Conservation (phyloP, 441 rosid genomes). For the Populus tomentosa region DNA sequence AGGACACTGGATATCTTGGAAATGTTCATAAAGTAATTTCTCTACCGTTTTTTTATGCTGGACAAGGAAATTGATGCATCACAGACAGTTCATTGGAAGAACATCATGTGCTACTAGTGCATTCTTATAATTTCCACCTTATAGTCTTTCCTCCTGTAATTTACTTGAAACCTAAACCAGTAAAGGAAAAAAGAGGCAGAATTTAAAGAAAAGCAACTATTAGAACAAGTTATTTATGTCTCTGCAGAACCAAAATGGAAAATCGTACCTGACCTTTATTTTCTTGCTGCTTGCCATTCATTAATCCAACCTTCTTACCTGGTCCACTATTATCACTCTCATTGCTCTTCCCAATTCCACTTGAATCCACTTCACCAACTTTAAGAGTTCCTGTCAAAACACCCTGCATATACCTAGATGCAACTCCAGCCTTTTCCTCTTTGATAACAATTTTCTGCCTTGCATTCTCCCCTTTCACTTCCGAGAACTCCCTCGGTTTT, state of each 20-base stretch:
- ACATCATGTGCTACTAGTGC: neutral
- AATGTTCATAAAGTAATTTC: neutral
- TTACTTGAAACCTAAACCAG: neutral
- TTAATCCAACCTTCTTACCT: constrained; percentile 39
- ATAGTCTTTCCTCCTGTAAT: neutral
- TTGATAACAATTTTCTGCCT: constrained; percentile 66
- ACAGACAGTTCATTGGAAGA: neutral
- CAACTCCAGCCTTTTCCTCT: constrained; percentile 71
- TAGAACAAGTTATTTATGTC: neutral
- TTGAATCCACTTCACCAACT: constrained; percentile 36
- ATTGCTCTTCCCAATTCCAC: constrained; percentile 34
- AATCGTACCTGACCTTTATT: constrained; percentile 65
- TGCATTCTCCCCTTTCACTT: constrained; percentile 38
- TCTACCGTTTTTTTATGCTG: neutral
- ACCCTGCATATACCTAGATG: constrained; percentile 89
- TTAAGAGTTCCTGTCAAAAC: constrained; percentile 34
- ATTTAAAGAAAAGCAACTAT: neutral
- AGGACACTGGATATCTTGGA: neutral
- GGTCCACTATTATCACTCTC: constrained; percentile 34
- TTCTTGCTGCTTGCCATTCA: constrained; percentile 49
- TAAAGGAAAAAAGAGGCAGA: neutral
- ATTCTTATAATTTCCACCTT: neutral
- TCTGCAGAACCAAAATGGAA: neutral
- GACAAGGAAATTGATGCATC: neutral
- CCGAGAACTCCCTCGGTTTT: constrained; percentile 29